Base-by-base conservation (phyloP, 257 asterid species). In the Lycium ferocissimum region DNA sequence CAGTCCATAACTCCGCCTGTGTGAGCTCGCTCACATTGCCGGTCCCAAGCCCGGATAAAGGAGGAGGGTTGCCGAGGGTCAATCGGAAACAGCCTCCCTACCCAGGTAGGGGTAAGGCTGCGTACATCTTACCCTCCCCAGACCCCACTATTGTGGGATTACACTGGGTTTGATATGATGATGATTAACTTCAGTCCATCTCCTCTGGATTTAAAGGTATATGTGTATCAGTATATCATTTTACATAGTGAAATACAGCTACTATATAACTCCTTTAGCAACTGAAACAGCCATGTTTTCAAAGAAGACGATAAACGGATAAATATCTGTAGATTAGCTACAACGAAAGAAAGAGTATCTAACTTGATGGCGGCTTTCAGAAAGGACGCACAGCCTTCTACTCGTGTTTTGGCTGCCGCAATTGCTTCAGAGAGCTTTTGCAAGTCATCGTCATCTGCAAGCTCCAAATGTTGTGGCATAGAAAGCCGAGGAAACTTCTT, bases 321-420 rank as follows among this genome's bases (percentile, higher is more conserved):
- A 75, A 22, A 67, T 22, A 22, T 75, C 18, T 22, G 22, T 49
- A 62, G 43, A 75, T 22, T 22, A 45, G 61, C 80, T 73, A 59
- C 80, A 73, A 51, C 73, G 71, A 85, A 43, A 76, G 59, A 86
- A 82, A 58, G 83, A 59, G 85, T 83, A 75, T 84, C 93, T 84
- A 78, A 96, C 99, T 88, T 96, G 87, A 95, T 87, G 84, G 98
- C 97, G 66, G 98, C 95, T 87, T 87, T 95, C 89, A 96, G 85
- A 89, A 94, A 95, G 14, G 98, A 91, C 11, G 97, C 91, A 90
- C 99, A 96, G 53, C 96, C 94, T 65, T 96, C 99, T 45, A 93
- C 92, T 59, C 99, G 97, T 84, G 87, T 89, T 92, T 96, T 96
- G 67, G 98, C 99, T 89, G 99, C 97, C 67, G 95, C 95, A 71